Conservation (phyloP, 2,329 filamentous ascomycete genomes). For the Botrytis fragariae region DNA sequence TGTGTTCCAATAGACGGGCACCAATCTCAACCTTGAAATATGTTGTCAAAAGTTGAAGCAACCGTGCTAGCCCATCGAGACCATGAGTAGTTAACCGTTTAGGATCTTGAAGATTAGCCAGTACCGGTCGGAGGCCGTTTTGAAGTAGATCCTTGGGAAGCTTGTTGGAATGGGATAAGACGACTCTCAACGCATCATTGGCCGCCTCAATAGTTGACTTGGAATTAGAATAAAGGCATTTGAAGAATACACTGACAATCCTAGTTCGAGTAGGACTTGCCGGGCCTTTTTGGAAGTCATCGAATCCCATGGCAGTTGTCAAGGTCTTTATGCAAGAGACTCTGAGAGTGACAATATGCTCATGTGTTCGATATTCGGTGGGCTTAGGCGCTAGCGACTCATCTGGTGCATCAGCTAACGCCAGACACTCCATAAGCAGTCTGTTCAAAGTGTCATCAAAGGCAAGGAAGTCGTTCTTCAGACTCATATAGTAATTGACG, state of each 20-base stretch:
- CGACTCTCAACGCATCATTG: slow-evolving; percentile 83
- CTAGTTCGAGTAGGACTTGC: slow-evolving; percentile 63
- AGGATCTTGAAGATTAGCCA: slow-evolving; percentile 93
- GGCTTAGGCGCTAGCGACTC: slow-evolving; percentile 91
- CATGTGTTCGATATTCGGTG: slow-evolving; percentile 90
- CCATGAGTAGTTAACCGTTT: slow-evolving; percentile 86
- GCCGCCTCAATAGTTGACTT: slow-evolving; percentile 90
- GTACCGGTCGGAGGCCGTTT: slow-evolving; percentile 87
- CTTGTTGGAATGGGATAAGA: slow-evolving; percentile 84
- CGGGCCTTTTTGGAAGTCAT: slow-evolving; percentile 79
- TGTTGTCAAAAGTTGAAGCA: slow-evolving; percentile 88
- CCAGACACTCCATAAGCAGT: slow-evolving; percentile 88
- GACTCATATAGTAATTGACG: slow-evolving; percentile 87
- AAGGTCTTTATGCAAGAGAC: slow-evolving; percentile 92
- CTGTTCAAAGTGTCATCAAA: slow-evolving; percentile 92
- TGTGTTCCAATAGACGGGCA: slow-evolving; percentile 85
- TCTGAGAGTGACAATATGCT: slow-evolving; percentile 85
- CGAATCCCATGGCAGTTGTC: slow-evolving; percentile 88
- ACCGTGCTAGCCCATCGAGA: slow-evolving; percentile 82
- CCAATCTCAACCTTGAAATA: slow-evolving; percentile 99
- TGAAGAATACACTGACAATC: slow-evolving; percentile 97
- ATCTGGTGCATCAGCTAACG: slow-evolving; percentile 90
- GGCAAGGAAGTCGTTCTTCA: slow-evolving; percentile 83
- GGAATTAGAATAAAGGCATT: slow-evolving; percentile 90
- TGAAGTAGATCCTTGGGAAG: slow-evolving; percentile 94